These are phyloP conservation scores for Trichoderma citrinoviride DNA, from an alignment of 2,329 filamentous ascomycete genomes.

Conservation along the genomic window DNA sequence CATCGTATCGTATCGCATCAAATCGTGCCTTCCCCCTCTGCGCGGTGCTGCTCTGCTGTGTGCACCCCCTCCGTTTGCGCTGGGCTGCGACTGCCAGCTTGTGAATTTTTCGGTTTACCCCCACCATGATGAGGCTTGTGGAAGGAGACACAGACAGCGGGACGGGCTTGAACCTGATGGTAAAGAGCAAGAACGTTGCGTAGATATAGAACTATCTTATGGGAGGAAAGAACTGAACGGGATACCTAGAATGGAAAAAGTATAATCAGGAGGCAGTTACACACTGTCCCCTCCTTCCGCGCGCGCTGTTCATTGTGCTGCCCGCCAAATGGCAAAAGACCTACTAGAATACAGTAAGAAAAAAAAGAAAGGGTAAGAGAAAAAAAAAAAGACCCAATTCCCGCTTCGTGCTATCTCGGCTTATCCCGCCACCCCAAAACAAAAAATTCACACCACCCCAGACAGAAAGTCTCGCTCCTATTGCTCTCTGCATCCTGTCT, in stretches of 20 bases:
- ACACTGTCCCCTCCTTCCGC: constrained; percentile 3
- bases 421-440: constrained; percentile 22
- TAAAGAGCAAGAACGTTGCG: too few species aligned
- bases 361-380: not conserved
- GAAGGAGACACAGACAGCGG: constrained; percentile 4
- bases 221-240: not conserved
- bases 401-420: constrained; percentile 12
- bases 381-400: not conserved
- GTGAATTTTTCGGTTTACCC: not conserved
- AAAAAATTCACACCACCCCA: constrained; percentile 23
- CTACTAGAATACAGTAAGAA: too few species aligned
- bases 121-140: not conserved
- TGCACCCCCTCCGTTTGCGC: constrained; percentile 10
- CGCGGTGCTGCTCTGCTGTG: constrained; percentile 2
- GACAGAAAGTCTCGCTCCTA: constrained; percentile 12
- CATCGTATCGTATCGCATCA: constrained; percentile 12
- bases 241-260: not conserved
- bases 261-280: not conserved
- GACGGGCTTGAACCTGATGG: not conserved
- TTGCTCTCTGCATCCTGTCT: constrained; percentile 22
- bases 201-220: too few species aligned
- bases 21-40: constrained; percentile 5
- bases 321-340: too few species aligned
- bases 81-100: constrained; percentile 14
- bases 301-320: constrained; percentile 12